These are phyloP conservation scores for Gardenia jasminoides DNA, from an alignment of 257 asterid species.

Conservation along the genomic window DNA sequence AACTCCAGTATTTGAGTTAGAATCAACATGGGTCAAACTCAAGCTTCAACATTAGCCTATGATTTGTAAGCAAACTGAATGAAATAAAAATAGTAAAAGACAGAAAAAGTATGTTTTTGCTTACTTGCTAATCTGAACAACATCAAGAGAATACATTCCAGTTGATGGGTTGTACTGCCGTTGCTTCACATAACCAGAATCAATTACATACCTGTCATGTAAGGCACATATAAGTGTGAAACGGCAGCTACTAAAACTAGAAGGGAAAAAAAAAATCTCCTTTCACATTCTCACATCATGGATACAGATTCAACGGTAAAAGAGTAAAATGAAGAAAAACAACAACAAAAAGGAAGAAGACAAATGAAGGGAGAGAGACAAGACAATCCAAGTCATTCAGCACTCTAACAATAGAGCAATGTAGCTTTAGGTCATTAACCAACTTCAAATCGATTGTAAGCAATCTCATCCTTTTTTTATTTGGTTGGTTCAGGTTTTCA, in stretches of 20 bases:
- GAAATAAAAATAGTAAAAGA: no score
- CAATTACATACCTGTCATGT: conserved; percentile 75
- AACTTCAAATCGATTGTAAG: not conserved
- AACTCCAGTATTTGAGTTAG: not conserved
- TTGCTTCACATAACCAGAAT: conserved; percentile 95
- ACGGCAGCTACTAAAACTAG: not conserved
- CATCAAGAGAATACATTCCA: conserved; percentile 96
- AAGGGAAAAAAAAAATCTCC: not conserved
- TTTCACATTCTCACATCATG: not conserved
- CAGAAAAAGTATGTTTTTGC: conserved; percentile 17
- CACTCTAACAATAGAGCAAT: not conserved
- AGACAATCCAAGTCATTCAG: not conserved
- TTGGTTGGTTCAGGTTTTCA: not conserved
- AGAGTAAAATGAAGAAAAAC: not conserved
- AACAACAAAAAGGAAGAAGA: not conserved
- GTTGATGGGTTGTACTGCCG: conserved; percentile 91
- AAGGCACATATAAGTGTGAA: conserved; percentile 21
- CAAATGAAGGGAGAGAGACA: not conserved
- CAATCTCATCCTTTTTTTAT: not conserved
- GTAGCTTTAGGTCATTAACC: not conserved
- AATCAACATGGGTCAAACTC: not conserved
- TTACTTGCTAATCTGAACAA: conserved; percentile 96
- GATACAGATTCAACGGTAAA: not conserved
- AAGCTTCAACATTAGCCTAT: not conserved
- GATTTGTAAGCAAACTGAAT: no score